phyloP scores from a whole-genome alignment of 345 rosid species.

The Euphorbia tirucalli region DNA sequence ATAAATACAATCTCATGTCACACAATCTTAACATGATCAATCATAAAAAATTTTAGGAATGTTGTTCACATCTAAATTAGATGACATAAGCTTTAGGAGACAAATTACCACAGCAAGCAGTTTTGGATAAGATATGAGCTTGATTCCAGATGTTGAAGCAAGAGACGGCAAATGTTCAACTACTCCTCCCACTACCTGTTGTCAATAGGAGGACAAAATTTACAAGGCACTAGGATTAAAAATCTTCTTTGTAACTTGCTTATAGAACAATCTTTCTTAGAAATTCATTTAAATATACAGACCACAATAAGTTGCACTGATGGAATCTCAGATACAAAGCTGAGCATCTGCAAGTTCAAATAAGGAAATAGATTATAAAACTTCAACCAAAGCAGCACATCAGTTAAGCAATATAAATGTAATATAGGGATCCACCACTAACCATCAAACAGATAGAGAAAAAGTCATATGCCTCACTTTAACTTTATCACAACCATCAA shows the following conservation, averaged over 20 bases:
- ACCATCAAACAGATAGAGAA: not conserved
- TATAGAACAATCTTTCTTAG: constrained; percentile 6
- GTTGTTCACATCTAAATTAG: not conserved
- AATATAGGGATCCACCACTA: constrained; percentile 2
- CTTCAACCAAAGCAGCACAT: not conserved
- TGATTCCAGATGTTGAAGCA: constrained; percentile 54
- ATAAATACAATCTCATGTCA: not conserved
- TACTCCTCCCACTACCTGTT: constrained; percentile 77
- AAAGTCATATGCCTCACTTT: not conserved
- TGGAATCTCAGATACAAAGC: constrained; percentile 72
- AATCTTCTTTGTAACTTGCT: not conserved
- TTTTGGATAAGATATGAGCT: constrained; percentile 55
- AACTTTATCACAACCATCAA: not conserved
- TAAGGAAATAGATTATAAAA: constrained; percentile 6
- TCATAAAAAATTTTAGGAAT: not conserved
- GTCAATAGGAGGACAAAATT: constrained; percentile 1
- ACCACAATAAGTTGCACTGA: constrained; percentile 76
- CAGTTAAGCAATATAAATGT: not conserved
- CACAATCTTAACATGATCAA: not conserved
- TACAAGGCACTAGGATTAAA: not conserved
- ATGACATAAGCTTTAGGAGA: not conserved
- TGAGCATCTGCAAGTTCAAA: constrained; percentile 57
- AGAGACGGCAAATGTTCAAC: constrained; percentile 69
- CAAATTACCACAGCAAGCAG: constrained; percentile 37
- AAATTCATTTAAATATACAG: constrained; percentile 25